Base-by-base conservation (phyloP, 768 basidiomycete genomes). In the Suillus sp. region DNA sequence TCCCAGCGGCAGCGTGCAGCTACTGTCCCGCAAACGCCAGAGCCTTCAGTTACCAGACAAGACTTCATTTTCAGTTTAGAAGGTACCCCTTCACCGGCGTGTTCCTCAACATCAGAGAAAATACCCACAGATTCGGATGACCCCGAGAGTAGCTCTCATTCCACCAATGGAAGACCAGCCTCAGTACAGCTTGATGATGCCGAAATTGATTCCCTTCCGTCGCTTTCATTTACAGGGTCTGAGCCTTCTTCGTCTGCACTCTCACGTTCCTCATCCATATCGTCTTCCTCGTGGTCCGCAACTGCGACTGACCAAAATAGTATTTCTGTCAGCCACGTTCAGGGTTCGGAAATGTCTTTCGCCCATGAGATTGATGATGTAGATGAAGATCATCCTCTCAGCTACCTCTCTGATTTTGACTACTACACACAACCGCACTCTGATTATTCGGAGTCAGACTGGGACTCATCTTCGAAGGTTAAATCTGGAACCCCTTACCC, bases 251-350 rank as follows among this genome's bases (percentile, higher is more conserved):
- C 71, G 11, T 71, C 72, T 68, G 72, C 79, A 5, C 74, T 80
- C 64, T 82, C 83, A 66, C 78, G 79, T 37, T 79, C 83, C 13
- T 69, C 79, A 6, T 84, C 83, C 6, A 66, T 70, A 55, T 77
- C 73, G 25, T 78, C 78, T 0, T 82, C 78, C 14, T 62, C 72
- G 42, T 74, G 65, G 38, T 67, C 62, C 20, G 68, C 67, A 14
- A 51, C 18, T 57, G n/a, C 61, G 45, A 34, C 64, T 62, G 51
- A 66, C 69, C 60, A 69, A 72, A 64, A 67, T 67, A 62, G 57
- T 53, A 34, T 70, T 38, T 37, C 59, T 62, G 57, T 71, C 59
- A 45, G 57, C 68, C 61, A 65, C 64, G 56, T 40, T 54, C 59
- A 62, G 50, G 51, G 60, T 61, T 38, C 61, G 56, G 37, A 62